Percentiles rank a stretch among this genome's conserved stretches.
These are phyloP conservation scores for Hortiboletus campestris DNA, from an alignment of 768 basidiomycete species.

Conservation along the genomic window DNA sequence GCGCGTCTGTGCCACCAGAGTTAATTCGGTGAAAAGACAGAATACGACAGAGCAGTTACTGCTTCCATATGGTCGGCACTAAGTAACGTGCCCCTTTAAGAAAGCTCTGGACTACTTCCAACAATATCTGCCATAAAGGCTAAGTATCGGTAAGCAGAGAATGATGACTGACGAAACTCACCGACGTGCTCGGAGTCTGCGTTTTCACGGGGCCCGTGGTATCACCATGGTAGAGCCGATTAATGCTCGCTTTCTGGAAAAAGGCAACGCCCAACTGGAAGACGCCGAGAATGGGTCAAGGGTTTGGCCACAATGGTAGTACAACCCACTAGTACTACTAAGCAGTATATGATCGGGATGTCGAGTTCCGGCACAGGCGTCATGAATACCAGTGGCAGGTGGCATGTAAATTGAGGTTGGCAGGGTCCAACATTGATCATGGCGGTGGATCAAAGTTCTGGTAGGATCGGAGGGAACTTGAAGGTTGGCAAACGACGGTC, in stretches of 20 bases:
- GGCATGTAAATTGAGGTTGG: background rate
- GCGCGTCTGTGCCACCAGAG: slow-evolving; percentile 4
- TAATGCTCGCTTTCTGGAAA: background rate
- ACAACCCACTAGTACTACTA: background rate
- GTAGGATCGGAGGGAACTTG: background rate
- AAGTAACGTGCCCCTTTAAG: background rate
- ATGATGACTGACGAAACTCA: slow-evolving; percentile 3
- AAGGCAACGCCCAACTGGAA: background rate
- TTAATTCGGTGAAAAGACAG: background rate
- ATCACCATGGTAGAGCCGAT: background rate
- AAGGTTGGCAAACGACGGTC: too few relatives aligned
- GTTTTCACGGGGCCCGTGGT: background rate
- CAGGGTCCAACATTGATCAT: background rate
- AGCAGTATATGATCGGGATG: background rate
- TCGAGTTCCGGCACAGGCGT: background rate
- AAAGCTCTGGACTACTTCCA: background rate
- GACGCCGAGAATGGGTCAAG: slow-evolving; percentile 2
- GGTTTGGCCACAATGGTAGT: slow-evolving; percentile 4
- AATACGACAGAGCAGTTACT: background rate
- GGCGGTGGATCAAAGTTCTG: background rate
- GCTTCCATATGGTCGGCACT: slow-evolving; percentile 3
- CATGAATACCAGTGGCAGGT: background rate
- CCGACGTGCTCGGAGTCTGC: background rate
- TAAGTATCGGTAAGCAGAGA: background rate
- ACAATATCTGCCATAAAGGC: background rate